Evolutionary conservation across 2,329 filamentous ascomycete genomes (phyloP).

Genomic region (Magnaporthiopsis incrustans): DNA sequence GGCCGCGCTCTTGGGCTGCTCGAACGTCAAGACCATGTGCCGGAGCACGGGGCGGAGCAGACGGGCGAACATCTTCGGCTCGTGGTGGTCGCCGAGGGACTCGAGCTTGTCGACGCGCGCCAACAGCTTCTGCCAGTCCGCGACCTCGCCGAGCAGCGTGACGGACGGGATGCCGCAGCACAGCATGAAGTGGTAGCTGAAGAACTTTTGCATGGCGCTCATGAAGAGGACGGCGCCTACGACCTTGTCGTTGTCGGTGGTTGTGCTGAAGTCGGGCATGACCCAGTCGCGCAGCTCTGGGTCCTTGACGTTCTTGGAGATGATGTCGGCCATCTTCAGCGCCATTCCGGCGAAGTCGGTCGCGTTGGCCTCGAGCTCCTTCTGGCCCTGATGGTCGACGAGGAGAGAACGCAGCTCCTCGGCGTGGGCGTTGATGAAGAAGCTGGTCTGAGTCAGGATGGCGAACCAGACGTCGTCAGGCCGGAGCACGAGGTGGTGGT

Average conservation of each 20-base stretch:
- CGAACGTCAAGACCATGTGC: constrained; percentile 20
- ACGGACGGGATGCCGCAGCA: constrained; percentile 43
- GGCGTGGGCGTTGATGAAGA: constrained; percentile 34
- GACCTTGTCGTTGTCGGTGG: constrained; percentile 32
- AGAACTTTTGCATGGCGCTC: constrained; percentile 42
- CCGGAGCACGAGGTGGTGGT: constrained; percentile 34
- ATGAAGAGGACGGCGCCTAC: constrained; percentile 41
- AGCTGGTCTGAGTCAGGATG: constrained; percentile 35
- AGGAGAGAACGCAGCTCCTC: constrained; percentile 34
- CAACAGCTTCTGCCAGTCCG: constrained; percentile 32
- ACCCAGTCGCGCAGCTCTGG: constrained; percentile 36
- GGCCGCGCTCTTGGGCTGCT: constrained; percentile 14
- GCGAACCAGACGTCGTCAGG: constrained; percentile 43
- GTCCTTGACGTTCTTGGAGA: constrained; percentile 34
- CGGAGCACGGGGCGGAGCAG: constrained; percentile 18
- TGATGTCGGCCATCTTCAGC: constrained; percentile 25
- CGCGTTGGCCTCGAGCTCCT: constrained; percentile 13
- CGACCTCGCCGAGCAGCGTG: constrained; percentile 37
- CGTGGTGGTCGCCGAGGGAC: neutral
- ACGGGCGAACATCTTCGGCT: neutral
- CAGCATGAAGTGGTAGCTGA: constrained; percentile 23
- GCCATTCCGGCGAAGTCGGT: constrained; percentile 22
- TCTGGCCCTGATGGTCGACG: constrained; percentile 30
- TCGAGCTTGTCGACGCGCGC: constrained; percentile 10
- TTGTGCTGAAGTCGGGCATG: constrained; percentile 44